Percentiles rank a stretch among this genome's conserved stretches.
Conservation (phyloP, 2,329 filamentous ascomycete genomes). For the Aspergillus persii region DNA sequence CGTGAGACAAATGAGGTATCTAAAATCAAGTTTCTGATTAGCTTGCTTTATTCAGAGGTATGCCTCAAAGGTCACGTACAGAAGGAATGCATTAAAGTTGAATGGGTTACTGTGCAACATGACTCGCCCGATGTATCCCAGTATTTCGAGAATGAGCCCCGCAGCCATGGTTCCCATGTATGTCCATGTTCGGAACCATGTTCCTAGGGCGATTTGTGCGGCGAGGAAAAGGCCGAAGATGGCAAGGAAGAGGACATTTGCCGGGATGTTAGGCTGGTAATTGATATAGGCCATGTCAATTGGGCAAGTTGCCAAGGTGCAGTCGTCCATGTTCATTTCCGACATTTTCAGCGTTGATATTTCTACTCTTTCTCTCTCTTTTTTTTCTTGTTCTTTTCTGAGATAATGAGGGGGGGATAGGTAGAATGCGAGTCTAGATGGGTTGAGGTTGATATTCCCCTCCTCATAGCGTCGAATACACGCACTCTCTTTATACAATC, state of each 20-base stretch:
- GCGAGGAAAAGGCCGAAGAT: conserved; percentile 50
- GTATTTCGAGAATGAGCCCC: conserved; percentile 56
- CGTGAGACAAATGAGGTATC: conserved; percentile 62
- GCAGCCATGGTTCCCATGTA: conserved; percentile 54
- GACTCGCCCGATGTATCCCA: conserved; percentile 60
- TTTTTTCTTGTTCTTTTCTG: too few species aligned
- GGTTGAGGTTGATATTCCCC: too few species aligned
- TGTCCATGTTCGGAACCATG: conserved; percentile 47
- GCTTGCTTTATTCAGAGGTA: conserved; percentile 7
- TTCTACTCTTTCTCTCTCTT: too few species aligned
- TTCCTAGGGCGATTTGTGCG: conserved; percentile 41
- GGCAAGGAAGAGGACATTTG: conserved; percentile 53
- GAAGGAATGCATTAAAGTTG: conserved; percentile 41
- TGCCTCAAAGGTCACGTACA: conserved; percentile 17
- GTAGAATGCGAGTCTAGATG: too few species aligned
- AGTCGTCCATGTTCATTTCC: conserved; percentile 11
- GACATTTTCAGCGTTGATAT: too few species aligned
- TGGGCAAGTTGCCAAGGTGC: conserved; percentile 37
- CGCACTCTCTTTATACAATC: too few species aligned
- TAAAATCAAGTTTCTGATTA: conserved; percentile 17
- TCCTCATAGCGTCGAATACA: too few species aligned
- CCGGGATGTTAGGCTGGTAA: conserved; percentile 54
- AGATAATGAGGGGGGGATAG: too few species aligned
- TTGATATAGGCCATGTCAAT: conserved; percentile 44
- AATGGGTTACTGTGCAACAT: conserved; percentile 53